Conservation (phyloP, 1,139 yeast species). For the Hansenula anomala region DNA sequence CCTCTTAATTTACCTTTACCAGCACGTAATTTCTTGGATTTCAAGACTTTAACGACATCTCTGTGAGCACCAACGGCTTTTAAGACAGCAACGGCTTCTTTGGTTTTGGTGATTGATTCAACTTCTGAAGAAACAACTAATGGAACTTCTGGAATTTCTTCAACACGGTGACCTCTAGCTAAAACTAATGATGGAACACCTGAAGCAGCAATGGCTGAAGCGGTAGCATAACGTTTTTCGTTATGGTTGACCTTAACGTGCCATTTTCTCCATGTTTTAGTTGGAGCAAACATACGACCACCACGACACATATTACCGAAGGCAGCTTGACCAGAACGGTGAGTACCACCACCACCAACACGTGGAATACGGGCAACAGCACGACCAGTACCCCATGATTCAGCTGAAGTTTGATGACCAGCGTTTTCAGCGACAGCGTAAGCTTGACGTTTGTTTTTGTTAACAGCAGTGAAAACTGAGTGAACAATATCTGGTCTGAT, state of each 20-base stretch:
- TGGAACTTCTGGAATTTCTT: constrained; percentile 97
- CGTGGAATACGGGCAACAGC: constrained; percentile 99
- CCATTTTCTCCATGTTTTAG: constrained; percentile 99
- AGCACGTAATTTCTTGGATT: constrained; percentile 98
- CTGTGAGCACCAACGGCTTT: constrained; percentile 99
- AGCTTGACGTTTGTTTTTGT: constrained; percentile 99
- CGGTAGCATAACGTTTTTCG: constrained; percentile 99
- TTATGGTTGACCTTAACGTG: constrained; percentile 99
- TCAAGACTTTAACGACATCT: constrained; percentile 96
- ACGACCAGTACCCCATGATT: constrained; percentile 99
- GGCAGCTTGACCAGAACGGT: constrained; percentile 99
- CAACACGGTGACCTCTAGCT: constrained; percentile 99
- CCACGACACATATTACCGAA: constrained; percentile 99
- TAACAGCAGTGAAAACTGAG: constrained; percentile 96
- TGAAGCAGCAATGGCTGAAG: constrained; percentile 99
- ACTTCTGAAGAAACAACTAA: constrained; percentile 92
- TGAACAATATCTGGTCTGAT: constrained; percentile 99
- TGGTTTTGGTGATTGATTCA: constrained; percentile 93
- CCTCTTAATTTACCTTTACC: constrained; percentile 99
- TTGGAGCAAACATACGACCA: constrained; percentile 99
- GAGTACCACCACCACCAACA: constrained; percentile 99
- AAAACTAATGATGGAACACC: constrained; percentile 97
- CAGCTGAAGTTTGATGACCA: constrained; percentile 99
- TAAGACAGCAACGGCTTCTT: constrained; percentile 97
- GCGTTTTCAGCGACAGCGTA: constrained; percentile 99